Conservation (phyloP, 257 asterid species). For the Lavandula angustifolia region DNA sequence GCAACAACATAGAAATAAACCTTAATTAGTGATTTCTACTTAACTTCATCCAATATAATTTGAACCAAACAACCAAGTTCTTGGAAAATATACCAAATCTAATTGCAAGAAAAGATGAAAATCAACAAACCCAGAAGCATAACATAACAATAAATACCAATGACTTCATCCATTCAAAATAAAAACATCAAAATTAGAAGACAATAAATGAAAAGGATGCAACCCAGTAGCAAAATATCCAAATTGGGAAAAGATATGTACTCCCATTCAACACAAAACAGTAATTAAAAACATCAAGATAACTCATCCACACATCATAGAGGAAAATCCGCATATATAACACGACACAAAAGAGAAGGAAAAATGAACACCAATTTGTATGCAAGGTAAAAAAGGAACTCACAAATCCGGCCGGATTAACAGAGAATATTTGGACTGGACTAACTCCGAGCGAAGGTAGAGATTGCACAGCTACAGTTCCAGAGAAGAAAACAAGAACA, state of each 20-base stretch:
- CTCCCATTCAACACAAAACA: not conserved
- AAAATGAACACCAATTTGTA: slow-evolving; percentile 1
- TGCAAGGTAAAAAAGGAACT: not conserved
- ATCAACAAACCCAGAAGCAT: slow-evolving; percentile 12
- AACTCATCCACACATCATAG: slow-evolving; percentile 10
- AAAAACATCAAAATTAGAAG: not conserved
- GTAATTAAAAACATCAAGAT: not conserved
- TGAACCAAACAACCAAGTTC: not conserved
- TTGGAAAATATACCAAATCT: not conserved
- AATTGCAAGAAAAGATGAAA: slow-evolving; percentile 21
- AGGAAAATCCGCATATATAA: not conserved
- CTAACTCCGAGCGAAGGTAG: slow-evolving; percentile 5
- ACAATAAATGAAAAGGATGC: not conserved
- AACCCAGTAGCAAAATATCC: slow-evolving; percentile 8
- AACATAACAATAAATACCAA: not conserved
- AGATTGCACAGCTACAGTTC: slow-evolving; percentile 14
- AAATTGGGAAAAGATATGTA: slow-evolving; percentile 3
- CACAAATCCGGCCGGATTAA: slow-evolving; percentile 26
- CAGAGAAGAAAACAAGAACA: slow-evolving; percentile 5
- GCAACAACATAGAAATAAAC: slow-evolving; percentile 10
- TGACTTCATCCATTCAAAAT: slow-evolving; percentile 1
- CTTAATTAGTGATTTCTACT: not conserved
- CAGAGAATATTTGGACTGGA: slow-evolving; percentile 1
- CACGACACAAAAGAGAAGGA: not conserved
- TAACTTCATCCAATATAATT: not conserved